phyloP scores from a whole-genome alignment of 805 yeast species.

The Helenozyma baotianmanensis region DNA sequence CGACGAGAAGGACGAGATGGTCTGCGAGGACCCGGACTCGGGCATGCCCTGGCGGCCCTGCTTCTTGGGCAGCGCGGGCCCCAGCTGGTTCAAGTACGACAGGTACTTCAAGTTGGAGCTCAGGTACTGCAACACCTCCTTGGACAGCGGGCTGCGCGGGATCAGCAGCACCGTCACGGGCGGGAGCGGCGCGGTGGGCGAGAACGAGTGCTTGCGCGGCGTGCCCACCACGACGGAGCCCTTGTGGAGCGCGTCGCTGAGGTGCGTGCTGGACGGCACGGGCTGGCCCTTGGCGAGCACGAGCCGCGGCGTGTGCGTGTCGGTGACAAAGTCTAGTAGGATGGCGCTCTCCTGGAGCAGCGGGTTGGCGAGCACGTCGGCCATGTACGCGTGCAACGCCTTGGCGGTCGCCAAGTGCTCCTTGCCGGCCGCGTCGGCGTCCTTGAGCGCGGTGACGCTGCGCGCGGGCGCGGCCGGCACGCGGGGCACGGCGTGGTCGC shows the following conservation, averaged over 20 bases:
- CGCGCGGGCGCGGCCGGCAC: no score
- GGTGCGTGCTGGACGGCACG: neutral
- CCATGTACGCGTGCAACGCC: no score
- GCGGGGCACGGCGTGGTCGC: no score
- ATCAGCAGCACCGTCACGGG: conserved; percentile 1
- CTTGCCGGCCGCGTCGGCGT: no score
- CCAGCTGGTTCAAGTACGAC: conserved; percentile 10
- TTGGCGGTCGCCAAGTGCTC: no score
- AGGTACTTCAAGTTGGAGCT: conserved; percentile 11
- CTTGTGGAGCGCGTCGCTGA: neutral
- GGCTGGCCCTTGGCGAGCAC: no score
- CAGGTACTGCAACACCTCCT: neutral
- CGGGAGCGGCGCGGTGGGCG: conserved; percentile 12
- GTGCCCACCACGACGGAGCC: neutral
- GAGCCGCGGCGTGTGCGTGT: no score
- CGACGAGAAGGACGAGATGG: conserved; percentile 23
- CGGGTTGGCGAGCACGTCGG: no score
- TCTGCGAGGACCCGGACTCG: conserved; percentile 18
- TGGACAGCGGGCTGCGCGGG: neutral
- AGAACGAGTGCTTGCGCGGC: conserved; percentile 4
- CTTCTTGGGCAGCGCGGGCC: neutral
- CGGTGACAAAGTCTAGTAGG: no score
- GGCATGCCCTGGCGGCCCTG: conserved; percentile 1
- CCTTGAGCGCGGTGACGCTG: no score
- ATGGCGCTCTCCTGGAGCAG: no score